Percentiles rank a stretch among this genome's conserved stretches.
Conservation (phyloP, 2,329 filamentous ascomycete species). For the Fusarium sp. region DNA sequence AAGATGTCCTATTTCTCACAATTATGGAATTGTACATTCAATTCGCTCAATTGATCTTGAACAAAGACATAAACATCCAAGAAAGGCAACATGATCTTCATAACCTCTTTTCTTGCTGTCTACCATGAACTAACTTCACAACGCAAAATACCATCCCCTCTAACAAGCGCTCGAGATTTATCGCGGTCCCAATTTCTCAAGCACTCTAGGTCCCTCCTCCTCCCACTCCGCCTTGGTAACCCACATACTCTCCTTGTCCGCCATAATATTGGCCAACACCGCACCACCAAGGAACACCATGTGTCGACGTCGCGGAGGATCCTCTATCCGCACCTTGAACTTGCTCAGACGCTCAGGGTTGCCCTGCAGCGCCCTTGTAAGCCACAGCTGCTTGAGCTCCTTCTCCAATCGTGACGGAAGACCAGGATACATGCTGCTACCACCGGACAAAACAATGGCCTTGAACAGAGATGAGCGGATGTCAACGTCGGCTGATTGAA, state of each 20-base stretch:
- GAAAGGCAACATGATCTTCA: constrained; percentile 7
- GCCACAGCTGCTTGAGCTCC: constrained; percentile 98
- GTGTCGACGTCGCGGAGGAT: constrained; percentile 93
- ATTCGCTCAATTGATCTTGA: background rate
- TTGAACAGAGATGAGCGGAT: constrained; percentile 95
- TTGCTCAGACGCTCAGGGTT: constrained; percentile 96
- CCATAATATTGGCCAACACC: constrained; percentile 98
- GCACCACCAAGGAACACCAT: constrained; percentile 99
- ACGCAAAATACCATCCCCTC: constrained; percentile 36
- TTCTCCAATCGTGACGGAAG: constrained; percentile 95
- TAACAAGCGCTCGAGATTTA: constrained; percentile 55
- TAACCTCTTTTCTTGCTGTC: constrained; percentile 44
- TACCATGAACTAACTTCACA: constrained; percentile 38
- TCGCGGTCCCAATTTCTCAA: constrained; percentile 95
- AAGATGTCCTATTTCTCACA: background rate
- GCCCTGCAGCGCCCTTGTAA: constrained; percentile 88
- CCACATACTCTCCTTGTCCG: constrained; percentile 99
- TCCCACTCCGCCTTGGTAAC: constrained; percentile 97
- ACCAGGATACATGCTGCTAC: constrained; percentile 99
- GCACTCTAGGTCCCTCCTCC: constrained; percentile 84
- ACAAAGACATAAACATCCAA: background rate
- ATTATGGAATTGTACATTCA: background rate
- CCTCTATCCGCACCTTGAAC: constrained; percentile 99
- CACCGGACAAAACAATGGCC: constrained; percentile 95
- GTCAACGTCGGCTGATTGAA: constrained; percentile 95